Base-by-base conservation (phyloP, 176 grass and related monocot genomes). In the Echinochloa phyllopogon region DNA sequence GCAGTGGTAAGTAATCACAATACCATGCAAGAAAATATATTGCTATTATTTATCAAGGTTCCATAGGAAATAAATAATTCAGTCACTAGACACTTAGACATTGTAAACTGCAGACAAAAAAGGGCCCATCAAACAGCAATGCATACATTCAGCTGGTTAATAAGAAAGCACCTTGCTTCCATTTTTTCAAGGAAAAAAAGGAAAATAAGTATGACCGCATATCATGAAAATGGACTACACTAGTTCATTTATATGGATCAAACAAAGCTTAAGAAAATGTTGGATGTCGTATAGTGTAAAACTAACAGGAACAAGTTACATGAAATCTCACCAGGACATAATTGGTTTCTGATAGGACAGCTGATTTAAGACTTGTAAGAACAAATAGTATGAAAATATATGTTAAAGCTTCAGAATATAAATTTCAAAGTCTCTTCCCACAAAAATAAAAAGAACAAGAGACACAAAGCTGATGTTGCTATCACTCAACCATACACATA, bases 31-130 rank as follows among this genome's bases (percentile, higher is more conserved):
- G 11, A 65, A 82, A 45, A 82, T 17, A 72, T 38, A 72, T 43
- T 24, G 7, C 4, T 63, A 47, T 52, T 17, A 4, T 37, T 33
- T 53, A 72, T 50, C 4, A 20, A 6, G 52, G 16, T 55, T 6
- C 47, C 4, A 50, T 50, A 73, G 25, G 44, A 50, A 10, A 73
- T 50, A 71, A 77, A 44, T 3, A 79, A 17, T 45, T 36, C 49
- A 70, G 48, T 79, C 65, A 86, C 21, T 76, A 80, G 41, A 20
- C 49, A 70, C 3, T 59, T 76, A 80, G 41, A 20, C 40, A 70
- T 3, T 59, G 44, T 76, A 13, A 89, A 85, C 23, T 77, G 20
- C 3, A 33, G 51, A 90, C 6, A 72, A 42, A 55, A 41, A 83
- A 72, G 36, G 36, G n/a, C 14, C 40, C 4, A 12, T 23, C 53